These are phyloP conservation scores for Scheffersomyces amazonensis DNA, from an alignment of 805 yeast genomes.

Conservation along the genomic window DNA sequence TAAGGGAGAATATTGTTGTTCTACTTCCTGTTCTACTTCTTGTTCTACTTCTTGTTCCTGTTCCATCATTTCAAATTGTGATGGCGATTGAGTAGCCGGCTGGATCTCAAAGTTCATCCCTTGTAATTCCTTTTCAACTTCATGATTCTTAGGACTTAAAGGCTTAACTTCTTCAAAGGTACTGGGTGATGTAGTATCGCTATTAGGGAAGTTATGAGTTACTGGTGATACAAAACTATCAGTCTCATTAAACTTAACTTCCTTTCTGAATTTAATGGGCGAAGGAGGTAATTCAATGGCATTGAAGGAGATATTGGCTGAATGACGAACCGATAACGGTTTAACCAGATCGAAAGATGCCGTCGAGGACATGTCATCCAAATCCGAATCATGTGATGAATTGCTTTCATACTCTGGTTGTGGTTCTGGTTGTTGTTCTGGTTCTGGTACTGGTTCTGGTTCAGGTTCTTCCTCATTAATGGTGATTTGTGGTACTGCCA, in stretches of 20 bases:
- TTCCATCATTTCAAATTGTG: slow-evolving; percentile 1
- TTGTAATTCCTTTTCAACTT: slow-evolving; percentile 29
- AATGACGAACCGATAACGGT: slow-evolving; percentile 18
- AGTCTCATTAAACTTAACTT: background rate
- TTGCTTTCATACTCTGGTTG: background rate
- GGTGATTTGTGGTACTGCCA: background rate
- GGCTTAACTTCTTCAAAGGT: slow-evolving; percentile 18
- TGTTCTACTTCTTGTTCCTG: background rate
- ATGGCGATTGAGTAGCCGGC: slow-evolving; percentile 8
- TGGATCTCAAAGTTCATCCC: slow-evolving; percentile 21
- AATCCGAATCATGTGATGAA: background rate
- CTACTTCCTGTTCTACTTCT: background rate
- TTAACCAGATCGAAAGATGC: slow-evolving; percentile 15
- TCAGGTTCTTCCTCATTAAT: background rate
- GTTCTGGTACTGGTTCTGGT: background rate
- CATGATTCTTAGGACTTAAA: slow-evolving; percentile 32
- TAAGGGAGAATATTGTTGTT: background rate
- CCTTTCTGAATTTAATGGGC: background rate
- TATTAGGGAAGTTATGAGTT: background rate
- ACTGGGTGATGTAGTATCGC: background rate
- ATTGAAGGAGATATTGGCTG: slow-evolving; percentile 2
- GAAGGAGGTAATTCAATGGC: background rate
- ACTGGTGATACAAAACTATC: background rate
- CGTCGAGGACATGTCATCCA: slow-evolving; percentile 9
- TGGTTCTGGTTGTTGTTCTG: background rate